These are phyloP conservation scores for Cucurbita moschata DNA, from an alignment of 306 rosid genomes.

Conservation along the genomic window DNA sequence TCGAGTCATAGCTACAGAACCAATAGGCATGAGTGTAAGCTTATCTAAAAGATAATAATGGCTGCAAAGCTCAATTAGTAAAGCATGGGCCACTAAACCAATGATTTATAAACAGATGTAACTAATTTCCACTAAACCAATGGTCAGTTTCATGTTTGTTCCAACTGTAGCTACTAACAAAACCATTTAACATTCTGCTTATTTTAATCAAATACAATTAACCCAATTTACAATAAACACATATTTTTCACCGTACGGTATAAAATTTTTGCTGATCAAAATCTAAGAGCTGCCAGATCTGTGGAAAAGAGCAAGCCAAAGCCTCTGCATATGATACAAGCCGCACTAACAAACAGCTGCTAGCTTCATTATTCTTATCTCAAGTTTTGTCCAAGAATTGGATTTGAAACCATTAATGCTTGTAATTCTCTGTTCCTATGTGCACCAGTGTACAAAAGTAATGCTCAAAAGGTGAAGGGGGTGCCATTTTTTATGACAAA, in stretches of 20 bases:
- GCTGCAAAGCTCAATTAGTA: too few species aligned
- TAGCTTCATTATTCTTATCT: background rate
- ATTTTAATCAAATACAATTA: background rate
- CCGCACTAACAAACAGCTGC: conserved; percentile 12
- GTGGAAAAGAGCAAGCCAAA: conserved; percentile 2
- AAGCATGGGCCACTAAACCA: background rate
- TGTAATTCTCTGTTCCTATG: background rate
- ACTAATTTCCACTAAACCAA: too few species aligned
- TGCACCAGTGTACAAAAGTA: conserved; percentile 5
- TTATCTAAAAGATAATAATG: too few species aligned
- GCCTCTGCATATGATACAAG: conserved; percentile 24
- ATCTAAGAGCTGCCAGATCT: background rate
- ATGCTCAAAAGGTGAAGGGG: background rate
- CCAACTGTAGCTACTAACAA: background rate
- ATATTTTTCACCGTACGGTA: background rate
- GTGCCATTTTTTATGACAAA: background rate
- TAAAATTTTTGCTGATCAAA: background rate
- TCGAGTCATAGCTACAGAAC: too few species aligned
- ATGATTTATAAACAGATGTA: background rate
- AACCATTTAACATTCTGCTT: background rate
- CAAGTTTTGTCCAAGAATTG: background rate
- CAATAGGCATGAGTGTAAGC: too few species aligned
- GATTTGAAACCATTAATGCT: background rate
- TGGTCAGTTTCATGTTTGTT: background rate
- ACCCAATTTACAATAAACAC: conserved; percentile 2